phyloP scores from a whole-genome alignment of 202 grass and related monocot species.

The Cymbopogon flexuosus region DNA sequence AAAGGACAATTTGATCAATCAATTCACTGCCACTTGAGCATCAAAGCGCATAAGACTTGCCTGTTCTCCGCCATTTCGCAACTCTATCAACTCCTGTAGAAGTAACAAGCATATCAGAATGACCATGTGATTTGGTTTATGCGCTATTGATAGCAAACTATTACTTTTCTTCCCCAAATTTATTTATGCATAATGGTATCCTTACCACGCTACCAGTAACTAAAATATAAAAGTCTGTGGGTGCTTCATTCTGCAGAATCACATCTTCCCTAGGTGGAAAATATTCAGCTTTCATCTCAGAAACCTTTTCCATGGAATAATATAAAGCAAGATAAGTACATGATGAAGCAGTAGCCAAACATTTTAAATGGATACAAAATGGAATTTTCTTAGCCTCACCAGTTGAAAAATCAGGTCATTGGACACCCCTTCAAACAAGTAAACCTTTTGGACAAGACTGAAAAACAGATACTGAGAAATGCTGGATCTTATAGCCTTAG shows the following conservation, averaged over 20 bases:
- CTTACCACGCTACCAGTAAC: slow-evolving; percentile 76
- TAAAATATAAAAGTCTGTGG: slow-evolving; percentile 94
- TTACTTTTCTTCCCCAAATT: background rate
- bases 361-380: background rate
- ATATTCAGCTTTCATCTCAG: slow-evolving; percentile 98
- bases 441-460: slow-evolving; percentile 64
- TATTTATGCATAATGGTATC: slow-evolving; percentile 2
- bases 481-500: slow-evolving; percentile 95
- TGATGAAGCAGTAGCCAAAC: background rate
- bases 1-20: slow-evolving; percentile 15
- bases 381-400: slow-evolving; percentile 30
- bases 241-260: slow-evolving; percentile 95
- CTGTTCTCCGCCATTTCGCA: slow-evolving; percentile 49
- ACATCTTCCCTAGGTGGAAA: slow-evolving; percentile 98
- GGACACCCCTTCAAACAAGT: slow-evolving; percentile 73
- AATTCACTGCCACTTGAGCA: background rate
- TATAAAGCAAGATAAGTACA: slow-evolving; percentile 32
- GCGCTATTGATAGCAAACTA: slow-evolving; percentile 1
- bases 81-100: slow-evolving; percentile 75
- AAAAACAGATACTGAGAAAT: slow-evolving; percentile 92
- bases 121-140: background rate
- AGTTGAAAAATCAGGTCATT: slow-evolving; percentile 93
- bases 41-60: slow-evolving; percentile 37
- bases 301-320: slow-evolving; percentile 55
- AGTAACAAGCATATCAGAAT: slow-evolving; percentile 32